phyloP scores from a whole-genome alignment of 2,329 filamentous ascomycete genomes.

The Teratosphaeria destructans region DNA sequence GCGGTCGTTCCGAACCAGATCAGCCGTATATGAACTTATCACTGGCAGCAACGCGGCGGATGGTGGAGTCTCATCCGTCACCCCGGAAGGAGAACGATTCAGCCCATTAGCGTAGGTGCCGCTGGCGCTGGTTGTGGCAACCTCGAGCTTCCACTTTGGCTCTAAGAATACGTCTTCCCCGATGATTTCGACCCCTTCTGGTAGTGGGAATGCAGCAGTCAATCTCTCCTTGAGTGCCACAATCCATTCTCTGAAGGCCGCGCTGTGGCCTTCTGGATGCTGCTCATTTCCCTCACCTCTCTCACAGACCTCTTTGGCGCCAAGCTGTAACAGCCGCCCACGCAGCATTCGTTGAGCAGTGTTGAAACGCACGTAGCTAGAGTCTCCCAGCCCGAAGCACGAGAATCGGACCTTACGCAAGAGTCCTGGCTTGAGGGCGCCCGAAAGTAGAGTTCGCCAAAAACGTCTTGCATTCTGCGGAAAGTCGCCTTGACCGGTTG shows the following conservation, averaged over 20 bases:
- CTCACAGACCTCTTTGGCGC: constrained; percentile 64
- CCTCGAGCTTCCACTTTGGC: constrained; percentile 55
- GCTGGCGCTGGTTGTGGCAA: neutral
- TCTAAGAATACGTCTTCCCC: constrained; percentile 63
- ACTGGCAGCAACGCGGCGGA: constrained; percentile 44
- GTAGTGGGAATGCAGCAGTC: constrained; percentile 57
- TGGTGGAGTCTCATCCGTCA: neutral
- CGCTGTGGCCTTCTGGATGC: constrained; percentile 70
- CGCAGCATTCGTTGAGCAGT: constrained; percentile 83
- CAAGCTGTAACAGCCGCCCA: constrained; percentile 73
- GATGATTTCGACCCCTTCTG: constrained; percentile 57
- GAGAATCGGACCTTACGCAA: constrained; percentile 62
- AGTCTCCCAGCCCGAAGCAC: constrained; percentile 86
- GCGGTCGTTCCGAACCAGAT: constrained; percentile 55
- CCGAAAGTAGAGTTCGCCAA: constrained; percentile 76
- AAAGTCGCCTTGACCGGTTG: constrained; percentile 88
- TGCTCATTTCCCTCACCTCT: constrained; percentile 87
- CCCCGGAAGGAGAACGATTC: constrained; percentile 1
- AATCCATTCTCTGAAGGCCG: constrained; percentile 26
- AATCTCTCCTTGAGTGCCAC: constrained; percentile 56
- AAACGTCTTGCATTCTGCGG: constrained; percentile 72
- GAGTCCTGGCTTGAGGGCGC: constrained; percentile 61
- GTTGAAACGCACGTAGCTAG: constrained; percentile 88
- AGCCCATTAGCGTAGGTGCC: constrained; percentile 20
- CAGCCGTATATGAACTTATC: constrained; percentile 46